Evolutionary conservation across 2,329 filamentous ascomycete species (phyloP), one percentile per base, ranked within the genome.

Genomic region (Furcasterigmium sp.): DNA sequence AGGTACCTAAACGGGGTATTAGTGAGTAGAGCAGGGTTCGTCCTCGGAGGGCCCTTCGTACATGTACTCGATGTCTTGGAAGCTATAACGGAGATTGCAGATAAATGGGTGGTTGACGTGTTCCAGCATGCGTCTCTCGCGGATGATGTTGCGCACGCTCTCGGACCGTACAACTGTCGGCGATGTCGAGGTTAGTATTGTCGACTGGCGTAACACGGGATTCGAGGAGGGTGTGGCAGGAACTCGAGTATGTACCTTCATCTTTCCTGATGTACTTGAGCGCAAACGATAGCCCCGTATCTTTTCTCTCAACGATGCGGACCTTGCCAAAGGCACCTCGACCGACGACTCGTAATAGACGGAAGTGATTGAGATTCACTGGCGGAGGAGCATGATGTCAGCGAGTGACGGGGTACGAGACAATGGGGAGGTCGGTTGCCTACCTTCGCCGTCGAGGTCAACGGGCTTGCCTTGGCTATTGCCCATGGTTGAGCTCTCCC

Each of bases 1-100:
- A 98, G 82, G 64, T 98, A 95, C 87, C 95, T 84, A 62, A 83
- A 17, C 4, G 15, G n/a, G 42, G 25, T 40, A 47, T 60, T 23
- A 60, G 53, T 46, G 21, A n/a, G 9, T 17, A 29, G 17, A 23
- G 35, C 21, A 18, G 11, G 23, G 26, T 25, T 15, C 14, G 29
- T 14, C 14, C 15, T n/a, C 3, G 38, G 34, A 13, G n/a, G 23
- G 15, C 37, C 8, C 20, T 30, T 65, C 87, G 59, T 75, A 95
- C 89, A 98, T 85, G 68, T 98, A 98, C 66, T 98, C 93, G 56
- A 97, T 90, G 66, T 98, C 93, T 68, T 98, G 93, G 62, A 98
- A 98, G 68, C 91, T 96, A 70, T 97, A 98, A 57, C 93, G 87
- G 73, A 98, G 72, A 66, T 98, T 98, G 73, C 91, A 97, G 54